Conservation (phyloP, 2,329 filamentous ascomycete genomes). For the Coniochaeta sp. region DNA sequence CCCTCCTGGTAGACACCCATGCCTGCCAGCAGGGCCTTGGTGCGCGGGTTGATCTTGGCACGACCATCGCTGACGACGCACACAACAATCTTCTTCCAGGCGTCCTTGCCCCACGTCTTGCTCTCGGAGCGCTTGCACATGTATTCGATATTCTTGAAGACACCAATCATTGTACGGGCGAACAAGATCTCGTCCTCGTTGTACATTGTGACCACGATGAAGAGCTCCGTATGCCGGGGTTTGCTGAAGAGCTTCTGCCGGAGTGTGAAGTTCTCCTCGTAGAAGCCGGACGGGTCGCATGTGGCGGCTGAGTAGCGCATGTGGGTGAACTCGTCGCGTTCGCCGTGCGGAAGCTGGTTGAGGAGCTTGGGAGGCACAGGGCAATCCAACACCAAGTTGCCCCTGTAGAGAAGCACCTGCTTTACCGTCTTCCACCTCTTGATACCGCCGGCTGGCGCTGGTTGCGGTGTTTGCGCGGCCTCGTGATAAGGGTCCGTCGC, state of each 20-base stretch:
- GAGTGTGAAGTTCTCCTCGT: conserved; percentile 81
- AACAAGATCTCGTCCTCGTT: conserved; percentile 97
- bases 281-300: conserved; percentile 85
- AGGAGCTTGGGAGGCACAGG: conserved; percentile 85
- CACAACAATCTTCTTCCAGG: conserved; percentile 99
- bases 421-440: conserved; percentile 98
- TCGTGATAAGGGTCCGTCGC: conserved; percentile 37
- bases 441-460: conserved; percentile 49
- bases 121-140: conserved; percentile 92
- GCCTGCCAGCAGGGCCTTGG: conserved; percentile 79
- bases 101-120: conserved; percentile 97
- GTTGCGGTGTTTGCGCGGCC: conserved; percentile 27
- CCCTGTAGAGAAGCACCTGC: conserved; percentile 93
- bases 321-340: conserved; percentile 85
- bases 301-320: conserved; percentile 94
- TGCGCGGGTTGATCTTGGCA: conserved; percentile 92
- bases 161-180: conserved; percentile 89
- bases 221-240: conserved; percentile 84
- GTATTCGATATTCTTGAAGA: conserved; percentile 98
- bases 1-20: conserved; percentile 97
- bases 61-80: conserved; percentile 96
- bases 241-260: conserved; percentile 90
- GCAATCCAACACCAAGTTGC: conserved; percentile 94
- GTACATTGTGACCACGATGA: conserved; percentile 98
- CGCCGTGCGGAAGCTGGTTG: conserved; percentile 81